Percentiles rank a stretch among this genome's conserved stretches.
Conservation (phyloP, 164 flowering plant species). For the Tetracentron sinense region DNA sequence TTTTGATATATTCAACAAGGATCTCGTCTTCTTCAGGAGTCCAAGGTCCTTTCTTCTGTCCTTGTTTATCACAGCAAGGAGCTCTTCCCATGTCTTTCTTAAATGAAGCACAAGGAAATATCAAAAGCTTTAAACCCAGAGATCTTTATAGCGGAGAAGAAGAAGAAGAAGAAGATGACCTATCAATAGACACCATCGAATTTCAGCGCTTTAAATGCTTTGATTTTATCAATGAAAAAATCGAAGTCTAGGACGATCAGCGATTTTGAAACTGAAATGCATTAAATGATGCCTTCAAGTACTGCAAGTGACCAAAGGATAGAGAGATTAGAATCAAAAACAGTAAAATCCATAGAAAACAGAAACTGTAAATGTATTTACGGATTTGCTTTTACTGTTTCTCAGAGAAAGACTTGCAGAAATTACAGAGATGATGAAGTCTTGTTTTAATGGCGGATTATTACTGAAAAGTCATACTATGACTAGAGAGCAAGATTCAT, state of each 20-base stretch:
- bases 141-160: not conserved
- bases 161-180: not conserved
- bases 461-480: conserved; percentile 1
- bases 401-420: conserved; percentile 3
- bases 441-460: conserved; percentile 1
- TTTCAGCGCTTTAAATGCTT: conserved; percentile 11
- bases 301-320: not conserved
- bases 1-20: conserved; percentile 50
- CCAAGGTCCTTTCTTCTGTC: conserved; percentile 87
- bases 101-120: not conserved
- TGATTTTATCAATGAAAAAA: conserved; percentile 7
- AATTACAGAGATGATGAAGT: not conserved
- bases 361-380: not conserved
- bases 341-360: not conserved
- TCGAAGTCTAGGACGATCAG: conserved; percentile 7
- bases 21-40: conserved; percentile 71
- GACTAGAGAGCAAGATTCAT: not conserved
- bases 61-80: conserved; percentile 79
- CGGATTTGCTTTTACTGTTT: not conserved
- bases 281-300: not conserved
- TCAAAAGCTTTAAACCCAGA: not conserved
- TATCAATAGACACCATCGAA: not conserved
- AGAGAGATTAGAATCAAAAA: too few species aligned
- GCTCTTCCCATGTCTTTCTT: conserved; percentile 53
- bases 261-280: not conserved